A percentile compares a stretch with the other conserved stretches of the same genome.
Evolutionary conservation across 2,329 filamentous ascomycete genomes (phyloP).

Genomic region (Talaromyces sp.): DNA sequence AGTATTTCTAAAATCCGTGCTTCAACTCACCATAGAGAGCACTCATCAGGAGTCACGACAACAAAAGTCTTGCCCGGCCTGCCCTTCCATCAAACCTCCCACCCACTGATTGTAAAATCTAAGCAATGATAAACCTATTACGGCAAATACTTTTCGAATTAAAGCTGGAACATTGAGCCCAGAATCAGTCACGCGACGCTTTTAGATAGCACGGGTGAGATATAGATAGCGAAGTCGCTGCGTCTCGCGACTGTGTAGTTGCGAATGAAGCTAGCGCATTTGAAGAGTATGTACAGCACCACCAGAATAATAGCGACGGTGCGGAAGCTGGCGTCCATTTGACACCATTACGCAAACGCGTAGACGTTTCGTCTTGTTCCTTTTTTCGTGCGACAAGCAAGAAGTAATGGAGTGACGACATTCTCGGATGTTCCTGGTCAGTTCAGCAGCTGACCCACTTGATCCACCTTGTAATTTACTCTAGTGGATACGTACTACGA

Average conservation of each 20-base stretch:
- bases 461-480: background rate
- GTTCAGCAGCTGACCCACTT: background rate
- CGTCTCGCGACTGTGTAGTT: slow-evolving; percentile 22
- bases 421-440: background rate
- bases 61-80: slow-evolving; percentile 24
- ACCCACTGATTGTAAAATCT: slow-evolving; percentile 24
- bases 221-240: slow-evolving; percentile 19
- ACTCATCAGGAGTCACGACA: slow-evolving; percentile 24
- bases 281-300: background rate
- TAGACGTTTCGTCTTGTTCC: background rate
- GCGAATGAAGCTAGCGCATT: background rate
- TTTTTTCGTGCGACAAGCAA: background rate
- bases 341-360: background rate
- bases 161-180: slow-evolving; percentile 11
- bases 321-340: background rate
- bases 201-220: slow-evolving; percentile 18
- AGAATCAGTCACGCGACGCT: slow-evolving; percentile 24
- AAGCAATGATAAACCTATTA: slow-evolving; percentile 18
- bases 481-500: no score
- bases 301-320: background rate
- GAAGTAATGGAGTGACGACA: background rate
- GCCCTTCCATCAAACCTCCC: slow-evolving; percentile 27
- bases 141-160: slow-evolving; percentile 18
- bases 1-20: no score
- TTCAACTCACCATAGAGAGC: slow-evolving; percentile 11